Evolutionary conservation across 2,329 filamentous ascomycete genomes (phyloP).

Genomic region (Bimuria novae-zelandiae): DNA sequence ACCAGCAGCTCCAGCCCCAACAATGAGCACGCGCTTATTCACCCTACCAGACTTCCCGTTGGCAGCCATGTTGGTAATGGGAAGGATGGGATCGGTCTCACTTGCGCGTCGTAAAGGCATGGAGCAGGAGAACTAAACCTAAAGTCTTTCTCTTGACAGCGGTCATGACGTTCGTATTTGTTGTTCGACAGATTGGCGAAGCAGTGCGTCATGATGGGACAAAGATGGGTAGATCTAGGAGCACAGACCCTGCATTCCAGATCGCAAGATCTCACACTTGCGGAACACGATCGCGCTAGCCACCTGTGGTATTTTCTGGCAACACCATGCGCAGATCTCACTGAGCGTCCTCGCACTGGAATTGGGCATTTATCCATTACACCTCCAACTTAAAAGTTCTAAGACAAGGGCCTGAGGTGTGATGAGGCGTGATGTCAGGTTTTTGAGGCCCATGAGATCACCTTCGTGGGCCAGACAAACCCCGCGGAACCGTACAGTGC

Average conservation of each 20-base stretch:
- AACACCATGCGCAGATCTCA: too few relatives aligned
- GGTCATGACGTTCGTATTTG: constrained; percentile 17
- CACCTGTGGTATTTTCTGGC: neutral
- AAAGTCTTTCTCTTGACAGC: neutral
- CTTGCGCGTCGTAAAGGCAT: constrained; percentile 24
- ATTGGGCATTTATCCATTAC: too few relatives aligned
- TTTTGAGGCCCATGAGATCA: too few relatives aligned
- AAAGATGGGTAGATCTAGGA: constrained; percentile 27
- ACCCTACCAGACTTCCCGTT: constrained; percentile 26
- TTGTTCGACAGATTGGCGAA: constrained; percentile 19
- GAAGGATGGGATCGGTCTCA: constrained; percentile 38
- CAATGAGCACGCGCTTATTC: constrained; percentile 46
- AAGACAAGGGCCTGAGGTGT: too few relatives aligned
- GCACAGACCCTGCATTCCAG: constrained; percentile 9
- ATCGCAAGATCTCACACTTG: constrained; percentile 2
- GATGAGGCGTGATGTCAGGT: too few relatives aligned
- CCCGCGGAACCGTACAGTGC: too few relatives aligned
- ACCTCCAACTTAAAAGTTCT: too few relatives aligned
- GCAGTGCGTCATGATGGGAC: constrained; percentile 40
- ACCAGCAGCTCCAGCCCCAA: constrained; percentile 49
- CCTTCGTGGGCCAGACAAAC: too few relatives aligned
- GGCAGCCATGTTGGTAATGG: constrained; percentile 38
- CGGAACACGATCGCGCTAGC: constrained; percentile 2
- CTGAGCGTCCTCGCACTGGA: too few relatives aligned
- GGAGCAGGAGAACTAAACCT: neutral